Evolutionary conservation across 1,139 yeast species (phyloP), one percentile per base, ranked within the genome.

Genomic region (Suhomyces bolitotheri): DNA sequence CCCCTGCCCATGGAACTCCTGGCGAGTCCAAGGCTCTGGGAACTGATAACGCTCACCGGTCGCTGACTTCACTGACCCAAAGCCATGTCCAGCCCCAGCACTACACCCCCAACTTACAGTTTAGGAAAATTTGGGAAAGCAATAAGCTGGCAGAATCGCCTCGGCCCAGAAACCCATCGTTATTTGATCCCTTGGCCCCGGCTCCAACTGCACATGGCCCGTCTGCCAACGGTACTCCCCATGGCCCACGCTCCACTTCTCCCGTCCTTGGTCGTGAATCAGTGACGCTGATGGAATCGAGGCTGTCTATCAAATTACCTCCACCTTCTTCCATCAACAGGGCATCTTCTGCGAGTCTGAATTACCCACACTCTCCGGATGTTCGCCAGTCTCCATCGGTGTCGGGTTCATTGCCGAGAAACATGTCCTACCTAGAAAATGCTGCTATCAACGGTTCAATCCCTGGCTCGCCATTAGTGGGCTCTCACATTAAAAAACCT

Each of bases 51-150:
- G 13, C 25, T 10, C 20, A 12, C 6, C 25, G 22, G 15, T 29
- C 30, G 19, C 26, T 27, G 7, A 24, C 28, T 4, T 31, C 14
- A 21, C 27, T 31, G 8, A 27, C 36, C 9, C 34, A 31, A 15
- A 12, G 24, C 12, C 16, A 12, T 19, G 16, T 26, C 29, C 30
- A 29, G 16, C 34, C 34, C 19, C 60, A 54, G 34, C 59, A 56
- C 29, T 58, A 58, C 34, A 48, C 60, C 10, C 63, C 69, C 3
- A 50, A 47, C 33, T 50, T 65, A 16, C 69, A 65, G 41, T 68
- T 68, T 46, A 49, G 73, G 31, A 65, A 67, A 43, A 66, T 68
- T 15, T 67, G 73, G 72, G 65, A 62, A 32, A 34, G 36, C 27
- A 15, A 21, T 19, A 49, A 46, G 31, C 29, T 45, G 10, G 39